Conservation (phyloP, 2,329 filamentous ascomycete genomes). For the Coniochaeta hoffmannii region DNA sequence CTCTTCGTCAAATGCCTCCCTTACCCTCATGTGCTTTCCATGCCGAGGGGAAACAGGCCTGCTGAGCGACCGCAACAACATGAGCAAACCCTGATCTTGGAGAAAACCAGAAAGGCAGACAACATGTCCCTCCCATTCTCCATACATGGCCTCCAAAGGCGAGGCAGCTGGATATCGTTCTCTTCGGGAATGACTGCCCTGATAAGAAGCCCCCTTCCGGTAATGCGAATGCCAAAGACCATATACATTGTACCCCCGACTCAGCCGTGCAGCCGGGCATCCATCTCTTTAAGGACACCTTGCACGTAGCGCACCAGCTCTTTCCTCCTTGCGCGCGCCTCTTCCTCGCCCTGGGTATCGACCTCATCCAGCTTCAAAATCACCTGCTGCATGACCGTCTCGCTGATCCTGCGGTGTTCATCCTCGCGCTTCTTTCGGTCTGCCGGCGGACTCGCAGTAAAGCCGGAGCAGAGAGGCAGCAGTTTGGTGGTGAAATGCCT, state of each 20-base stretch:
- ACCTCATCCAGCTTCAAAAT: conserved; percentile 71
- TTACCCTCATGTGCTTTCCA: too few species aligned
- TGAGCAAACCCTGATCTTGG: too few species aligned
- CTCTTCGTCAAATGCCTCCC: too few species aligned
- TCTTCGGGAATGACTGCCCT: background rate
- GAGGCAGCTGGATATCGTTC: too few species aligned
- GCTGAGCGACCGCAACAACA: too few species aligned
- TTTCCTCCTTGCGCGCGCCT: conserved; percentile 59
- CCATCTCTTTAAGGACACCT: conserved; percentile 55
- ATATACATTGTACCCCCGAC: too few species aligned
- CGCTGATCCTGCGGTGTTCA: conserved; percentile 67
- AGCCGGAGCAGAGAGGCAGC: conserved; percentile 58
- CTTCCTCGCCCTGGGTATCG: conserved; percentile 62
- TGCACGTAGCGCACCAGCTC: conserved; percentile 68
- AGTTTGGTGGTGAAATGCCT: conserved; percentile 57
- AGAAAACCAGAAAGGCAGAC: too few species aligned
- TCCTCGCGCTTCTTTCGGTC: conserved; percentile 63
- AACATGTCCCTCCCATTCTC: too few species aligned
- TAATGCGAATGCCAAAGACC: too few species aligned
- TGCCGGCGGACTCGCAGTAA: conserved; percentile 52
- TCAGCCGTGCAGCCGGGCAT: conserved; percentile 29
- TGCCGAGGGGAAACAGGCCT: too few species aligned
- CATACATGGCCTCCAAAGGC: too few species aligned
- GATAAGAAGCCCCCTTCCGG: too few species aligned
- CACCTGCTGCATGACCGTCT: conserved; percentile 70